phyloP scores from a whole-genome alignment of 2,329 filamentous ascomycete species.

The Colletotrichum salicis region DNA sequence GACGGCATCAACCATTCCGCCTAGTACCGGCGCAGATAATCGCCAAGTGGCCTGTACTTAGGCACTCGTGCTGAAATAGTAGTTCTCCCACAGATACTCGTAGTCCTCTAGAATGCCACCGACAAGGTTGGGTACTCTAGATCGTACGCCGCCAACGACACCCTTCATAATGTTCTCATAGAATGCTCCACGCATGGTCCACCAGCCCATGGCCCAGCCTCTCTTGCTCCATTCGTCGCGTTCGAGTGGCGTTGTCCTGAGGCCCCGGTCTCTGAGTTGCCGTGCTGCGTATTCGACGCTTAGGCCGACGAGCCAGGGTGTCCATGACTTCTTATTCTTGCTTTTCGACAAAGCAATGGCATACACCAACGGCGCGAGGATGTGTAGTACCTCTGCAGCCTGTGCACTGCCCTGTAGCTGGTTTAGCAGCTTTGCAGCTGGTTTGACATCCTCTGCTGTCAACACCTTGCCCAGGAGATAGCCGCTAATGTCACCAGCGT shows the following conservation, averaged over 20 bases:
- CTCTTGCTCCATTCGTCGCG: constrained; percentile 88
- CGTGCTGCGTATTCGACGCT: constrained; percentile 87
- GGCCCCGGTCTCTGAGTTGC: constrained; percentile 79
- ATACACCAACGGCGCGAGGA: constrained; percentile 88
- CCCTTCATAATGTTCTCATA: constrained; percentile 91
- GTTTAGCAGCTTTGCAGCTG: constrained; percentile 87
- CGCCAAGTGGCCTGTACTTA: constrained; percentile 36
- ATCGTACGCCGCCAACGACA: constrained; percentile 77
- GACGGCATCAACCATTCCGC: background rate
- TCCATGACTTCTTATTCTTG: constrained; percentile 82
- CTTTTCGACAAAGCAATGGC: constrained; percentile 82
- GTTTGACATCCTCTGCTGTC: constrained; percentile 96
- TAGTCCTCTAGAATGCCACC: constrained; percentile 93
- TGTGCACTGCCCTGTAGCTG: constrained; percentile 78
- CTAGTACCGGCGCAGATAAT: background rate
- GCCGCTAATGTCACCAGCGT: constrained; percentile 81
- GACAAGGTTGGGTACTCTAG: constrained; percentile 82
- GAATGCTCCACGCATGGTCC: constrained; percentile 95
- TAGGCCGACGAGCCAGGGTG: constrained; percentile 89
- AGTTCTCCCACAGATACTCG: constrained; percentile 97
- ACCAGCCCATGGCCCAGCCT: constrained; percentile 93
- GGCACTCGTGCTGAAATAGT: constrained; percentile 81
- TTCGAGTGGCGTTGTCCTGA: constrained; percentile 87
- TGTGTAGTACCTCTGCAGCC: constrained; percentile 89
- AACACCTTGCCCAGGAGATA: constrained; percentile 92